Percentiles rank a stretch among this genome's conserved stretches.
These are phyloP conservation scores for Didymella pomorum DNA, from an alignment of 2,329 filamentous ascomycete species.

Conservation along the genomic window DNA sequence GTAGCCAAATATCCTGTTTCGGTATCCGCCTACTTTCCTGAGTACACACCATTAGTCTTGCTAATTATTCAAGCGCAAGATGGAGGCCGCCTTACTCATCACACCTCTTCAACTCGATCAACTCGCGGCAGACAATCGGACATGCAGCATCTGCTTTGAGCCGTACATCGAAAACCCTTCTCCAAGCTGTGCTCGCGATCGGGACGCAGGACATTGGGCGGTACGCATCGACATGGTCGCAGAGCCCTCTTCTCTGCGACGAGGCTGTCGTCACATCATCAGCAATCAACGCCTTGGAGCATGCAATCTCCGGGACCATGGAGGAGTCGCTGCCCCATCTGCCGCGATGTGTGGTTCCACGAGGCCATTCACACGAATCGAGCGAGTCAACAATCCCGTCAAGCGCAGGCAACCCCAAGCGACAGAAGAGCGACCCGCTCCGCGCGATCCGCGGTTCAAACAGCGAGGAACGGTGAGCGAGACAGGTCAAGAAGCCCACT, in stretches of 20 bases:
- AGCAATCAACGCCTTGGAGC: slow-evolving; percentile 8
- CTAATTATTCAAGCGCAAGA: neutral
- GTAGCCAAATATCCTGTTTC: neutral
- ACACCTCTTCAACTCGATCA: neutral
- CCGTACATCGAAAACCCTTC: slow-evolving; percentile 4
- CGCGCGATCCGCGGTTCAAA: neutral
- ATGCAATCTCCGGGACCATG: slow-evolving; percentile 8
- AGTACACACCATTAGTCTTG: neutral
- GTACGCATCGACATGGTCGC: slow-evolving; percentile 17
- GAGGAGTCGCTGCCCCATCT: slow-evolving; percentile 15
- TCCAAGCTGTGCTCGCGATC: neutral
- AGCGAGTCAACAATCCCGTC: neutral
- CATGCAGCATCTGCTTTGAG: slow-evolving; percentile 18
- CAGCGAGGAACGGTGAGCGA: neutral
- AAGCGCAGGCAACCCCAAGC: neutral
- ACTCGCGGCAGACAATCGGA: neutral
- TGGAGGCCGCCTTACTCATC: slow-evolving; percentile 10
- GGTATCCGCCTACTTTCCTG: too few relatives aligned
- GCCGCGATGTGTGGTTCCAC: slow-evolving; percentile 2
- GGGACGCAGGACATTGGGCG: slow-evolving; percentile 4
- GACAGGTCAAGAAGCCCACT: neutral
- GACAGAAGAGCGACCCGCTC: neutral
- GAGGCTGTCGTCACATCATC: slow-evolving; percentile 18
- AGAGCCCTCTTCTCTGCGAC: neutral
- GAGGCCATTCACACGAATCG: neutral